A percentile compares a stretch with the other conserved stretches of the same genome.
Evolutionary conservation across 2,329 filamentous ascomycete genomes (phyloP).

Genomic region (Neopestalotiopsis sp.): DNA sequence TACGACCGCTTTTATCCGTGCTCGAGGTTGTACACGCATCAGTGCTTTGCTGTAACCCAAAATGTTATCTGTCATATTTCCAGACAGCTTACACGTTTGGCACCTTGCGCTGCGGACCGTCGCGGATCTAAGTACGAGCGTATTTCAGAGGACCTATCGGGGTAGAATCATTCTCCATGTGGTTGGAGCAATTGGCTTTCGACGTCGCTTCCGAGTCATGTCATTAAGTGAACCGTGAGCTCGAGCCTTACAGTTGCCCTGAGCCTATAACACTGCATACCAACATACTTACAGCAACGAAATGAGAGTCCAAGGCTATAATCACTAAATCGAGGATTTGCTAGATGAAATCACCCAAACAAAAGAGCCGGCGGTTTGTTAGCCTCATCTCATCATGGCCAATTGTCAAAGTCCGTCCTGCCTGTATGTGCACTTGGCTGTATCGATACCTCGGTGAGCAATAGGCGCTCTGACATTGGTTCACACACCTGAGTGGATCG

Average conservation of each 20-base stretch:
- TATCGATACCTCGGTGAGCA: conserved; percentile 4
- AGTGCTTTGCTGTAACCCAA: background rate
- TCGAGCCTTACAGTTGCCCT: background rate
- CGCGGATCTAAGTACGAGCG: background rate
- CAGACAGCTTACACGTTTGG: background rate
- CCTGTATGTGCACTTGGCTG: background rate
- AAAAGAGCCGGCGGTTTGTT: background rate
- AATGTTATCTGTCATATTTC: background rate
- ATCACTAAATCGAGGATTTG: background rate
- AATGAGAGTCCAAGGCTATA: background rate
- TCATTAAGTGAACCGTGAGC: background rate
- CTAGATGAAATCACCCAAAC: background rate
- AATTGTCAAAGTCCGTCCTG: background rate
- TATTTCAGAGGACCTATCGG: background rate
- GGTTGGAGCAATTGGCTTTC: background rate
- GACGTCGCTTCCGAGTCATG: background rate
- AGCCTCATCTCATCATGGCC: background rate
- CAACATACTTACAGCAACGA: background rate
- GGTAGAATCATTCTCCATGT: background rate
- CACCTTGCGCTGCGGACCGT: no score
- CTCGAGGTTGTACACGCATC: background rate
- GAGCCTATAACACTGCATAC: background rate
- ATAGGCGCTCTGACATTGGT: background rate
- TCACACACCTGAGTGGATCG: background rate
- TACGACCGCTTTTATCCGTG: background rate